phyloP scores from a whole-genome alignment of 169 alveolate genomes.

The Cryptosporidium bovis region DNA sequence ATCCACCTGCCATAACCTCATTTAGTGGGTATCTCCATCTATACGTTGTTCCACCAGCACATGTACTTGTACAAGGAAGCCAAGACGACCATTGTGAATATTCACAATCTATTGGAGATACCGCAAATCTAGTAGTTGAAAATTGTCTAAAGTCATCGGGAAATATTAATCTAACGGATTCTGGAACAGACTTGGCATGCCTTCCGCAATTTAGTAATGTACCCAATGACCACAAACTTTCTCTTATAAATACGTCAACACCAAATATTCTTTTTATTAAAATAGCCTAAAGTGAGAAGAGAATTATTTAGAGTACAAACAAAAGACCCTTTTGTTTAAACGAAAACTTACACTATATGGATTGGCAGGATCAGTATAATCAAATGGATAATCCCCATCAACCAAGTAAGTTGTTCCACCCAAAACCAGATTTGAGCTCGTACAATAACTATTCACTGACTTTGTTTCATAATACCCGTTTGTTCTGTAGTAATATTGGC shows the following conservation, averaged over 20 bases:
- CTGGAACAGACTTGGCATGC: slow-evolving; percentile 10
- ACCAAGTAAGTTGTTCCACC: slow-evolving; percentile 37
- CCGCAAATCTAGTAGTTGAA: slow-evolving; percentile 61
- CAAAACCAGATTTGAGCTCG: slow-evolving; percentile 11
- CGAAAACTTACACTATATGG: slow-evolving; percentile 62
- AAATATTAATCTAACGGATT: slow-evolving; percentile 23
- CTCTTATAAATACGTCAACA: slow-evolving; percentile 56
- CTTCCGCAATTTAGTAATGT: slow-evolving; percentile 40
- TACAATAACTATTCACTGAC: slow-evolving; percentile 20
- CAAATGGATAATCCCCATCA: slow-evolving; percentile 35
- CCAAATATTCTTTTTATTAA: slow-evolving; percentile 51
- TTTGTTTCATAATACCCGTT: slow-evolving; percentile 19
- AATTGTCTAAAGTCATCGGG: slow-evolving; percentile 22
- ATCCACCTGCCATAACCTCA: slow-evolving; percentile 74
- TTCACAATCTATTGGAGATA: slow-evolving; percentile 52
- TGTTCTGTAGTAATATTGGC: slow-evolving; percentile 43
- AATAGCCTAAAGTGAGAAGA: slow-evolving; percentile 18
- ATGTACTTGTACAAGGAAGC: slow-evolving; percentile 72
- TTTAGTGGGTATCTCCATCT: slow-evolving; percentile 70
- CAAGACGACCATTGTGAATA: slow-evolving; percentile 71
- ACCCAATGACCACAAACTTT: slow-evolving; percentile 60
- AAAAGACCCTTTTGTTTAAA: neutral
- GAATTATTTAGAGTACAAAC: neutral
- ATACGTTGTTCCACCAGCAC: slow-evolving; percentile 64
- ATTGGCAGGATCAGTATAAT: slow-evolving; percentile 36